Base-by-base conservation (phyloP, 192 early-diverging fungal genomes). In the Phycomyces nitens region DNA sequence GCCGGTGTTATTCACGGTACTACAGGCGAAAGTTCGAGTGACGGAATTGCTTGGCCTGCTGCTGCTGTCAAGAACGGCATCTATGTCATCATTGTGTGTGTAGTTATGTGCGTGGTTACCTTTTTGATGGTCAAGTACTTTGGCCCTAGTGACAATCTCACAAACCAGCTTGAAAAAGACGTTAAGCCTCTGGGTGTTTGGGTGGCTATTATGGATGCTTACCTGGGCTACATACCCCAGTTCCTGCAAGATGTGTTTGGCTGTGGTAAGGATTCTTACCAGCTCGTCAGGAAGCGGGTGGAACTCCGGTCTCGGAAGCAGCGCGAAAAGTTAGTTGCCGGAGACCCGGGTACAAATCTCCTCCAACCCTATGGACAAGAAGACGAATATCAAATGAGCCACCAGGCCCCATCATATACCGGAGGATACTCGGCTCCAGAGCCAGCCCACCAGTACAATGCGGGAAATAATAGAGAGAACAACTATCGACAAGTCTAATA, bases 161-260 rank as follows among this genome's bases (percentile, higher is more conserved):
- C 40, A 7, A 24, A 58, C 18, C 34, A 29, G 18, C 14, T 26
- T 10, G 18, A 56, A n/a, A 26, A 21, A 11, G 16, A 20, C 3
- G 14, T 20, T 12, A 61, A 50, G 49, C 53, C 52, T n/a, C 24
- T 64, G 38, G 43, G 27, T 20, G 38, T 49, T 0, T 63, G 56
- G 41, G 22, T 21, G 24, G 73, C 73, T 4, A 58, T 74, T 50
- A 44, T 70, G 1, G 73, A 74, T 62, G 63, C 62, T 53, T 69
- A 66, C 27, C 26, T 74, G n/a, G 39, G 42, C 1, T 74, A 69
- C 42, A 64, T 74, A 12, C 73, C 73, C 24, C 63, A 74, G 27
- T 70, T 74, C 54, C 34, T 74, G 10, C 18, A 49, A 1, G 61
- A 58, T 14, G 42, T 66, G 0, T 26, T 74, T 5, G 69, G 66